A percentile compares a stretch with the other conserved stretches of the same genome.
Evolutionary conservation across 495 filamentous ascomycete species (phyloP).

Genomic region (Tuber microsphaerosporum): DNA sequence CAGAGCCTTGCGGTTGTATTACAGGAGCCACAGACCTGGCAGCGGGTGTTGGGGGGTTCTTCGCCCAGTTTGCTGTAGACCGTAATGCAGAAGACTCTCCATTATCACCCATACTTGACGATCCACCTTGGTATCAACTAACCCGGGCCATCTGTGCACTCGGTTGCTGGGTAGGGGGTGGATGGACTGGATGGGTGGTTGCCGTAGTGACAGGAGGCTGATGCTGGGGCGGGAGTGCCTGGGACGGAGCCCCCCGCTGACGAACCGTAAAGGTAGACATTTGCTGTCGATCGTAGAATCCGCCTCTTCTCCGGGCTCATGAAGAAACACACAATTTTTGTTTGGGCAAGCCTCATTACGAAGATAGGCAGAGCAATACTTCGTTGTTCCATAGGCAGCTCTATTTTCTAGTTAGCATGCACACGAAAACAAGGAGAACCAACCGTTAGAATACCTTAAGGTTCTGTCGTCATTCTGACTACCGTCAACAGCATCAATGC

Average conservation of each 20-base stretch:
- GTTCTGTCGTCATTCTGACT: conserved; percentile 82
- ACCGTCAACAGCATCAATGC: conserved; percentile 86
- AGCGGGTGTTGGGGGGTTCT: conserved; percentile 55
- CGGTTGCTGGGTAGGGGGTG: conserved; percentile 50
- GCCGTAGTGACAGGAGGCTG: conserved; percentile 52
- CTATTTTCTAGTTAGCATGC: conserved; percentile 46
- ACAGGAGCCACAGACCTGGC: conserved; percentile 37
- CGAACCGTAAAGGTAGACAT: conserved; percentile 91
- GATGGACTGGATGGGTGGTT: conserved; percentile 59
- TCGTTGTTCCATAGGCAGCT: conserved; percentile 94
- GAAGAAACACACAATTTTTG: conserved; percentile 91
- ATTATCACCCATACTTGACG: conserved; percentile 43
- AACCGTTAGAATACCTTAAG: conserved; percentile 50
- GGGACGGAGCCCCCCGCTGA: conserved; percentile 51
- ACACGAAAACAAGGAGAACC: conserved; percentile 7
- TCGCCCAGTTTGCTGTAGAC: conserved; percentile 89
- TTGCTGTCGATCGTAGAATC: conserved; percentile 95
- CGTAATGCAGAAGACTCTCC: conserved; percentile 80
- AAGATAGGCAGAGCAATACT: conserved; percentile 97
- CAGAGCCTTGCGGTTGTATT: conserved; percentile 23
- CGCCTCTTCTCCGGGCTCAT: conserved; percentile 92
- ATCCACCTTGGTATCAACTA: conserved; percentile 43
- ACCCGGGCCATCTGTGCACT: conserved; percentile 67
- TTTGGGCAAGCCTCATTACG: conserved; percentile 89
- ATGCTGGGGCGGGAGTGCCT: conserved; percentile 45